Evolutionary conservation across 345 rosid species (phyloP).

Genomic region (Corchorus olitorius): DNA sequence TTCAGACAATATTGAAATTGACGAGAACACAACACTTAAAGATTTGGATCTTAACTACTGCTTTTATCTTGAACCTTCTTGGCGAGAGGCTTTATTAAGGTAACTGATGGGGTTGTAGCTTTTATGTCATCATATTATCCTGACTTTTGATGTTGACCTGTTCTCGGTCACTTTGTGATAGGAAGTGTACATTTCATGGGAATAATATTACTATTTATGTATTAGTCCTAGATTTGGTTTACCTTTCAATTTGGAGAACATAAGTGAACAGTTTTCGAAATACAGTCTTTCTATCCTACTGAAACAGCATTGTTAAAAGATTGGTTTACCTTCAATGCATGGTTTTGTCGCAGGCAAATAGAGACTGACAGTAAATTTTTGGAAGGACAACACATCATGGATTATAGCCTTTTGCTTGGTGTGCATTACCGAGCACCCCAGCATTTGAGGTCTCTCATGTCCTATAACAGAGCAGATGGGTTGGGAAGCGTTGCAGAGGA

Average conservation of each 20-base stretch:
- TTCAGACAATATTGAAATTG: slow-evolving; percentile 85
- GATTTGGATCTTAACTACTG: slow-evolving; percentile 87
- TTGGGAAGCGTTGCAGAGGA: slow-evolving; percentile 89
- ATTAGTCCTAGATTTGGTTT: neutral
- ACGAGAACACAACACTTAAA: slow-evolving; percentile 91
- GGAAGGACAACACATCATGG: slow-evolving; percentile 89
- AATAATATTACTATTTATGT: neutral
- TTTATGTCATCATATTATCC: neutral
- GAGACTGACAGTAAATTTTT: slow-evolving; percentile 82
- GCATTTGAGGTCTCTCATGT: slow-evolving; percentile 56
- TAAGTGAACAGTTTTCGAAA: slow-evolving; percentile 7
- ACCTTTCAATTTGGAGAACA: slow-evolving; percentile 11
- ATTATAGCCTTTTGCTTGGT: slow-evolving; percentile 96
- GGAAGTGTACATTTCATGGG: neutral
- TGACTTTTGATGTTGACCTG: neutral
- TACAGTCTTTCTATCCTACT: slow-evolving; percentile 3
- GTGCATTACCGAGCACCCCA: slow-evolving; percentile 99
- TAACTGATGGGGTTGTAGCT: slow-evolving; percentile 37
- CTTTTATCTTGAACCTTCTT: slow-evolving; percentile 91
- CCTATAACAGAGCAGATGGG: slow-evolving; percentile 56
- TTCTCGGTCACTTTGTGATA: neutral
- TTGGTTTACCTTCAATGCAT: slow-evolving; percentile 11
- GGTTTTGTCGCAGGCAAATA: slow-evolving; percentile 60
- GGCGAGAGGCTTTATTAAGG: slow-evolving; percentile 86
- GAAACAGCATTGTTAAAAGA: neutral